Conservation (phyloP, 352 stramenopile species). For the Phytopythium sindhum region DNA sequence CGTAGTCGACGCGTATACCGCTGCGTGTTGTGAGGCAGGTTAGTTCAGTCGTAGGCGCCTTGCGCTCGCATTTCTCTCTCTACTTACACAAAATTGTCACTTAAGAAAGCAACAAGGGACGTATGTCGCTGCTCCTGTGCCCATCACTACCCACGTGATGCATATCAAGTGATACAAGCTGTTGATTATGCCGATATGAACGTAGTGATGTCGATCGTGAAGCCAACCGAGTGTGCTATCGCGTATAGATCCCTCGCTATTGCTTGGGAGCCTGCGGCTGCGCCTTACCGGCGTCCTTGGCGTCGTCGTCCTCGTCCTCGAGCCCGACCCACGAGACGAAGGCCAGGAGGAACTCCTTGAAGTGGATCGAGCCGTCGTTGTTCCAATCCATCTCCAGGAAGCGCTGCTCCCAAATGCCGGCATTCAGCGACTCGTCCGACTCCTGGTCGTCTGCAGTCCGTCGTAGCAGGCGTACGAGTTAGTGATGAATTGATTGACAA, state of each 20-base stretch:
- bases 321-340: constrained; percentile 86
- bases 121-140: neutral
- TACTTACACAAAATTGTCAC: constrained; percentile 4
- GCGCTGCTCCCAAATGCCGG: constrained; percentile 73
- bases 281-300: constrained; percentile 2
- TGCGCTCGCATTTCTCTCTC: neutral
- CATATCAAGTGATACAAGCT: neutral
- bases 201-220: neutral
- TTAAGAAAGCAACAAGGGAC: neutral
- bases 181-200: neutral
- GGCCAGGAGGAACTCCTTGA: constrained; percentile 88
- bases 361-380: constrained; percentile 80
- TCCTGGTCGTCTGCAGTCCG: constrained; percentile 13
- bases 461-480: too few relatives aligned
- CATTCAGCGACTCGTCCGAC: constrained; percentile 49
- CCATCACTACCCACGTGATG: neutral
- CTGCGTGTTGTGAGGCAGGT: constrained; percentile 20
- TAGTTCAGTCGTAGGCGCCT: neutral
- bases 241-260: neutral
- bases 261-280: neutral
- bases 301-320: constrained; percentile 55
- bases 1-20: constrained; percentile 60
- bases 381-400: constrained; percentile 90
- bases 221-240: neutral
- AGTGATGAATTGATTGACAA: neutral